Evolutionary conservation across 1,139 yeast species (phyloP).

Genomic region (Yamadazyma buinensis): DNA sequence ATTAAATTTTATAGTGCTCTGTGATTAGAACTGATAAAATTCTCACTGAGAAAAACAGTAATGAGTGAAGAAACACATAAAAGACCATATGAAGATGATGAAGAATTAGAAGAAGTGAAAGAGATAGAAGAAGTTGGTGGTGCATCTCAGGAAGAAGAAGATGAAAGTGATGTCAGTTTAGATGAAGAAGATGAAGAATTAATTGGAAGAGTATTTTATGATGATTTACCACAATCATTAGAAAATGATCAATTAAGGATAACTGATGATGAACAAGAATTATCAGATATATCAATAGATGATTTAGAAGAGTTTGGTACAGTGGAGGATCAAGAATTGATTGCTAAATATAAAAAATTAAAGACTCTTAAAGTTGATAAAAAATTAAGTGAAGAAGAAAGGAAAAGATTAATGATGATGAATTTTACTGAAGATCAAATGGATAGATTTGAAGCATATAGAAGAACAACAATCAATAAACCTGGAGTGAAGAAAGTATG

Average conservation of each 20-base stretch:
- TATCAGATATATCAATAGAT: slow-evolving; percentile 17
- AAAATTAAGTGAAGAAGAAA: slow-evolving; percentile 42
- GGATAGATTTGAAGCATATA: slow-evolving; percentile 81
- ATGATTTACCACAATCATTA: slow-evolving; percentile 19
- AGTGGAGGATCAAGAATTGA: slow-evolving; percentile 35
- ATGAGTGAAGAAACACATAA: not conserved
- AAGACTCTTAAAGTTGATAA: slow-evolving; percentile 20
- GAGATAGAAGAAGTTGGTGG: too few species aligned
- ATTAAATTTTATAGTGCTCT: too few species aligned
- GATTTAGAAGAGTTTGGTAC: slow-evolving; percentile 16
- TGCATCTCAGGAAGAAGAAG: too few species aligned
- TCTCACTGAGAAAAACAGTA: not conserved
- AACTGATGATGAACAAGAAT: slow-evolving; percentile 24
- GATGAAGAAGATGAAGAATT: slow-evolving; percentile 49
- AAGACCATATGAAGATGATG: not conserved
- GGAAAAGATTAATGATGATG: slow-evolving; percentile 62
- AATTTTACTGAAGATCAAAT: slow-evolving; percentile 79
- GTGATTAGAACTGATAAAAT: too few species aligned
- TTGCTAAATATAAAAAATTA: slow-evolving; percentile 27
- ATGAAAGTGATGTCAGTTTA: slow-evolving; percentile 36
- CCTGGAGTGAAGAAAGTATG: slow-evolving; percentile 80
- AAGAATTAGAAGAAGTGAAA: too few species aligned
- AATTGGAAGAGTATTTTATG: slow-evolving; percentile 43
- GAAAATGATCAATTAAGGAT: slow-evolving; percentile 12
- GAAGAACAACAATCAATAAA: slow-evolving; percentile 78